Base-by-base conservation (phyloP, 1,284 basidiomycete species). In the Moniliophthora roreri region DNA sequence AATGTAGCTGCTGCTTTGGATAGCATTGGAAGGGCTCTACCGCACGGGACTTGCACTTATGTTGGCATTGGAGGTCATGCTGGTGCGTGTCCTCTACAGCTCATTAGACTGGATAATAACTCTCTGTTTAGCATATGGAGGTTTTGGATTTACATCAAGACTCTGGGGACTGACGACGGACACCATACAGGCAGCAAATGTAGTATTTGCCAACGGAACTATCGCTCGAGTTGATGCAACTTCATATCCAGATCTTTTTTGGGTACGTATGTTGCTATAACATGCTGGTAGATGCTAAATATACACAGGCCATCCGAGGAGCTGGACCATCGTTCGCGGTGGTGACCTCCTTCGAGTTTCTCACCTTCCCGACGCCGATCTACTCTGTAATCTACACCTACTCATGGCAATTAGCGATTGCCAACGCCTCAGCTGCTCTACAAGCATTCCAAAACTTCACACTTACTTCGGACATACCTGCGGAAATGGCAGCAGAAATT, bases 1-100 rank as follows among this genome's bases (percentile, higher is more conserved):
- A 69, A 78, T 50, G 62, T 79, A 20, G 76, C 73, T 4, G 55
- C 67, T 18, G 64, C 66, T 0, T 62, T 80, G 37, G 73, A 69
- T 51, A 62, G 66, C 8, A 60, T 69, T 42, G 75, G 75, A 24
- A 63, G 64, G 5, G 66, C 66, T 3, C 51, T 68, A 35, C 60
- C 66, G 2, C 65, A 67, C 46, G 66, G 66, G 6, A 62, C 62
- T 58, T 61, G 66, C 48, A 58, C 75, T 3, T 75, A 76, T 52
- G 75, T 77, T 11, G 72, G 75, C 16, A 66, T 72, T 49, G 76
- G 76, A 15, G 76, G 76, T 15, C 77, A 78, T 60, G 59, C 70
- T 47, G 60, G 72, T 69, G 52, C 15, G 60, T 38, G 15, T 2
- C 1, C 23, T 21, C 37, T 23, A 18, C 6, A 26, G 5, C n/a